These are phyloP conservation scores for Raffaelea arxii DNA, from an alignment of 2,329 filamentous ascomycete species.

Conservation along the genomic window DNA sequence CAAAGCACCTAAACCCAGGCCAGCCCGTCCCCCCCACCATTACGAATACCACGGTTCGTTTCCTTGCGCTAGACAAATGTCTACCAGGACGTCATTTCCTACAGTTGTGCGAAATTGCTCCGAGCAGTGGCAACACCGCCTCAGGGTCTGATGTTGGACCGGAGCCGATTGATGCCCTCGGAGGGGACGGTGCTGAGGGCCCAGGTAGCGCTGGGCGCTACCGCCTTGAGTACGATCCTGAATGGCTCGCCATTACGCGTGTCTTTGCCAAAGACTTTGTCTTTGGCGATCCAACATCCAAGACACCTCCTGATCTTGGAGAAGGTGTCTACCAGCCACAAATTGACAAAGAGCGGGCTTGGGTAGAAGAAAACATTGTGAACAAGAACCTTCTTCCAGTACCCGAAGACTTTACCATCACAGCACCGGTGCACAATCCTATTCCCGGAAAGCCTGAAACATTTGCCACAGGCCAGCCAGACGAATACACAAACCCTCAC, in stretches of 20 bases:
- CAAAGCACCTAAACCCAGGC: conserved; percentile 27
- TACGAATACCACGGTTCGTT: conserved; percentile 68
- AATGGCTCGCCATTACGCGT: conserved; percentile 91
- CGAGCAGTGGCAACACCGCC: conserved; percentile 15
- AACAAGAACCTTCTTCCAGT: conserved; percentile 51
- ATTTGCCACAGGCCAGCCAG: conserved; percentile 47
- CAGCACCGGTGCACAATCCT: conserved; percentile 61
- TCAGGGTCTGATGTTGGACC: too few species aligned
- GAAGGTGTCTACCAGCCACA: conserved; percentile 57
- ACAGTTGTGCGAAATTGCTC: conserved; percentile 59
- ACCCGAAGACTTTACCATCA: conserved; percentile 67
- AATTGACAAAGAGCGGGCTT: conserved; percentile 62
- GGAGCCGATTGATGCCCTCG: too few species aligned
- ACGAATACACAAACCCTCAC: conserved; percentile 81
- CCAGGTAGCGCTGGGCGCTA: conserved; percentile 27
- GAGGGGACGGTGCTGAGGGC: not conserved
- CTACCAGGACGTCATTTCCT: conserved; percentile 71
- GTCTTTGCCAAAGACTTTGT: conserved; percentile 59
- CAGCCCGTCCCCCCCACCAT: conserved; percentile 63
- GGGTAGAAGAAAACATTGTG: conserved; percentile 73
- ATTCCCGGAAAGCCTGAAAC: conserved; percentile 33
- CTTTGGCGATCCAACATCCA: conserved; percentile 46
- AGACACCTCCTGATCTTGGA: conserved; percentile 50
- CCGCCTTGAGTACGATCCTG: conserved; percentile 71
- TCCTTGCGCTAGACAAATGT: conserved; percentile 89